phyloP scores from a whole-genome alignment of 768 basidiomycete genomes.

The Tricholoma terreum region DNA sequence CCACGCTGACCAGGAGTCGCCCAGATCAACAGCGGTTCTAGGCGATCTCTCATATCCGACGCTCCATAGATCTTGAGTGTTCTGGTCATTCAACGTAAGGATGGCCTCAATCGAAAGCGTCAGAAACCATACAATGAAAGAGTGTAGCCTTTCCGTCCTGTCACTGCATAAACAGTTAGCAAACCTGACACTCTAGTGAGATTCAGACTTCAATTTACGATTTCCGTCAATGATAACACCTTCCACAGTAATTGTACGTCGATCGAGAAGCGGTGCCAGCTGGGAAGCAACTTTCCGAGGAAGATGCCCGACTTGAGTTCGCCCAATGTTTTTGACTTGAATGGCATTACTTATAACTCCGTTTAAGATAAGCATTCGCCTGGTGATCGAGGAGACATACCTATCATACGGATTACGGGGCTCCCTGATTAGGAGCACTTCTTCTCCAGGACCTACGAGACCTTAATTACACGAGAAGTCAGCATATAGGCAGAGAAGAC shows the following conservation, averaged over 20 bases:
- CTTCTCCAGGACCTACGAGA: slow-evolving; percentile 75
- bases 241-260: slow-evolving; percentile 60
- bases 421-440: slow-evolving; percentile 66
- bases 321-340: slow-evolving; percentile 75
- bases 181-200: background rate
- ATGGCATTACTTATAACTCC: slow-evolving; percentile 60
- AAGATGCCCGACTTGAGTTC: slow-evolving; percentile 78
- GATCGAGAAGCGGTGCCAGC: slow-evolving; percentile 73
- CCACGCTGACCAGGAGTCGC: slow-evolving; percentile 69
- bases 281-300: slow-evolving; percentile 54
- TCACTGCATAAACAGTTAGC: slow-evolving; percentile 29
- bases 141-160: slow-evolving; percentile 44
- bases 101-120: background rate
- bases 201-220: slow-evolving; percentile 34
- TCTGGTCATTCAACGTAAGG: slow-evolving; percentile 32
- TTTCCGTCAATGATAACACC: slow-evolving; percentile 71
- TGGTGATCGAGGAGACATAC: slow-evolving; percentile 29
- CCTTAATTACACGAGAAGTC: slow-evolving; percentile 38
- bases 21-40: slow-evolving; percentile 71
- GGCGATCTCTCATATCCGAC: slow-evolving; percentile 50
- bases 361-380: background rate
- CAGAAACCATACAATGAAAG: slow-evolving; percentile 54
- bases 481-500: slow-evolving; percentile 1
- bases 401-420: slow-evolving; percentile 67
- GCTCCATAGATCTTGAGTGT: slow-evolving; percentile 71